phyloP scores from a whole-genome alignment of 164 flowering plant species.

The Sextonia rubra region DNA sequence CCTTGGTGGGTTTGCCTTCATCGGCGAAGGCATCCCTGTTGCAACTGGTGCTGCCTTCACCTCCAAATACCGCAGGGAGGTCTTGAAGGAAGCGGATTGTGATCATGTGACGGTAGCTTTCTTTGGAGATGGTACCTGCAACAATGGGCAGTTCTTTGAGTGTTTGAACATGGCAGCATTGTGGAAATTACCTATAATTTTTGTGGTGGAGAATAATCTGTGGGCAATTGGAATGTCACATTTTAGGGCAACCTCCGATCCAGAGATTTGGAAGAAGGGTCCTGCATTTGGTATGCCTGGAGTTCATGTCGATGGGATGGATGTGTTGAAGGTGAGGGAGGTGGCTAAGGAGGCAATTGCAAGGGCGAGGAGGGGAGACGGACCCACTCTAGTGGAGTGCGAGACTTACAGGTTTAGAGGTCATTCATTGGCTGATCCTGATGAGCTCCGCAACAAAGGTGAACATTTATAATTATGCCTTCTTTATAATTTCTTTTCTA shows the following conservation, averaged over 20 bases:
- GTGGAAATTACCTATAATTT: constrained; percentile 90
- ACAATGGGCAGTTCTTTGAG: constrained; percentile 95
- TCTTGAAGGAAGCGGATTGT: constrained; percentile 58
- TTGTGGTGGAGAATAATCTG: constrained; percentile 96
- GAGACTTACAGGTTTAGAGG: constrained; percentile 96
- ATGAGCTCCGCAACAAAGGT: constrained; percentile 99
- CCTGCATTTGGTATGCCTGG: constrained; percentile 97
- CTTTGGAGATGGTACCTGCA: constrained; percentile 90
- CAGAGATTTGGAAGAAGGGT: constrained; percentile 90
- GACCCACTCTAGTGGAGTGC: constrained; percentile 90
- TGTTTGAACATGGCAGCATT: constrained; percentile 97
- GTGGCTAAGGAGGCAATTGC: constrained; percentile 88
- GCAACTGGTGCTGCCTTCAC: constrained; percentile 95
- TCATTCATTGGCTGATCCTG: constrained; percentile 98
- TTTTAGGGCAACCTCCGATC: constrained; percentile 88
- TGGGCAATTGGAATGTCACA: constrained; percentile 99
- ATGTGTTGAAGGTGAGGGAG: constrained; percentile 95
- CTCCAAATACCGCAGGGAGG: constrained; percentile 72
- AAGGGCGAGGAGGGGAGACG: constrained; percentile 93
- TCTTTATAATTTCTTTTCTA: no score
- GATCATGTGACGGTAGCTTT: constrained; percentile 79
- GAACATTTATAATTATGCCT: constrained; percentile 10
- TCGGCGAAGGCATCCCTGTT: constrained; percentile 92
- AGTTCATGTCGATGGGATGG: constrained; percentile 98
- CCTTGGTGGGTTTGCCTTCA: constrained; percentile 93